Percentiles rank a stretch among this genome's conserved stretches.
These are phyloP conservation scores for Platanthera zijinensis DNA, from an alignment of 106 monocot species.

Conservation along the genomic window DNA sequence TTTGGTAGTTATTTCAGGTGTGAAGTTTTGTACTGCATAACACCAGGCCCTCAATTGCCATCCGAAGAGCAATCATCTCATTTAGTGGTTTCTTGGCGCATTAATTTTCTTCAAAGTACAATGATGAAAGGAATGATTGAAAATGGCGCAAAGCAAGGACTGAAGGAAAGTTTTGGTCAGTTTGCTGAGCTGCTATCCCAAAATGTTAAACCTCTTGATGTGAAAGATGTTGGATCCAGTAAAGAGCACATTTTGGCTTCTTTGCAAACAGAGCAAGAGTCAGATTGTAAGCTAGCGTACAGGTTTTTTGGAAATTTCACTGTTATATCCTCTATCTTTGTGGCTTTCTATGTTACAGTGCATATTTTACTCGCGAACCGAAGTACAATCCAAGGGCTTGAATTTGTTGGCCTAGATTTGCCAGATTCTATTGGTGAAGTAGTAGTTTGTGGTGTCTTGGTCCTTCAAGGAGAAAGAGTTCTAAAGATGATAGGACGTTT, in stretches of 20 bases:
- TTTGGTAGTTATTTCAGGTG: conserved; percentile 63
- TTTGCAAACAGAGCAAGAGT: conserved; percentile 44
- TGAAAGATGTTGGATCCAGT: conserved; percentile 25
- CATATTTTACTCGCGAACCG: conserved; percentile 51
- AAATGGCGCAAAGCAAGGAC: conserved; percentile 73
- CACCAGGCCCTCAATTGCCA: conserved; percentile 43
- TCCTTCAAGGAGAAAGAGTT: conserved; percentile 61
- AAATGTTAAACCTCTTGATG: conserved; percentile 44
- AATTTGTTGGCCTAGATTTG: conserved; percentile 74
- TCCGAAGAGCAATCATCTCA: conserved; percentile 46
- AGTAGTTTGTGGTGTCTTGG: conserved; percentile 51
- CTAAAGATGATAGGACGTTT: conserved; percentile 47
- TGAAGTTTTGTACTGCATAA: conserved; percentile 71
- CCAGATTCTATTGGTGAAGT: conserved; percentile 81
- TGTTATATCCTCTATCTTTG: conserved; percentile 34
- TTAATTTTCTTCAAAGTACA: conserved; percentile 80
- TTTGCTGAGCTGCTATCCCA: conserved; percentile 45
- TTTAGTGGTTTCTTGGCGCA: conserved; percentile 59
- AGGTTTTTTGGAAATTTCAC: conserved; percentile 60
- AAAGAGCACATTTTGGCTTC: conserved; percentile 71
- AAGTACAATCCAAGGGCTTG: conserved; percentile 47
- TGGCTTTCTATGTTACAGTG: conserved; percentile 36
- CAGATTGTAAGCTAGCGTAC: conserved; percentile 43
- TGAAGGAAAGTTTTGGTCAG: conserved; percentile 44
- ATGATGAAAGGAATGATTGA: conserved; percentile 96